phyloP scores from a whole-genome alignment of 1,284 basidiomycete genomes.

The Chalciporus sp. region DNA sequence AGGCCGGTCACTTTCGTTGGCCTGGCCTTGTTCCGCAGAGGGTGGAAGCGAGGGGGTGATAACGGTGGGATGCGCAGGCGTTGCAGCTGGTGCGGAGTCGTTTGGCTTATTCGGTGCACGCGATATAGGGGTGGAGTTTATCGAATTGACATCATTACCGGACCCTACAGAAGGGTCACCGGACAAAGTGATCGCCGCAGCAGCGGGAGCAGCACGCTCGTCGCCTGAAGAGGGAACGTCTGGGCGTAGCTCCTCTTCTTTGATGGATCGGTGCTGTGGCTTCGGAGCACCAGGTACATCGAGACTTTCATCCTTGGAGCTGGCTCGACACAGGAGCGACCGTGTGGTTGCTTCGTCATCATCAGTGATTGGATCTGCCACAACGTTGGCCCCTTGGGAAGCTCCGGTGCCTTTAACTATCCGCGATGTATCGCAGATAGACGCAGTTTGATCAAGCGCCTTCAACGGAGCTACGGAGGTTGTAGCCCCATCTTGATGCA shows the following conservation, averaged over 20 bases:
- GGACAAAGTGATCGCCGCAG: background rate
- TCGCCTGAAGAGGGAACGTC: conserved; percentile 4
- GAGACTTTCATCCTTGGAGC: background rate
- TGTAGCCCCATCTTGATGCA: conserved; percentile 3
- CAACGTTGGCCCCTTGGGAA: conserved; percentile 5
- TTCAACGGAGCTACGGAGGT: conserved; percentile 3
- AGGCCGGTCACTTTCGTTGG: conserved; percentile 6
- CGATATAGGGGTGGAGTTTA: conserved; percentile 6
- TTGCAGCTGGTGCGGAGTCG: background rate
- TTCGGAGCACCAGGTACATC: background rate
- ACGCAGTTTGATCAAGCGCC: background rate
- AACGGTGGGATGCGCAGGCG: conserved; percentile 6
- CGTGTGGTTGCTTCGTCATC: conserved; percentile 5
- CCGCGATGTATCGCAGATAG: background rate
- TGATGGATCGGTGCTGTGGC: conserved; percentile 7
- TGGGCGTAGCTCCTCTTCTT: conserved; percentile 7
- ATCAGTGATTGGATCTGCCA: conserved; percentile 5
- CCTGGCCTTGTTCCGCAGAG: conserved; percentile 1
- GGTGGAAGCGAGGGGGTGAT: conserved; percentile 2
- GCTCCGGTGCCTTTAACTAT: background rate
- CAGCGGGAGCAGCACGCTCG: conserved; percentile 1
- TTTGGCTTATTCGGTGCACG: conserved; percentile 8
- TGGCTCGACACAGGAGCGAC: conserved; percentile 1
- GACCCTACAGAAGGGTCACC: background rate
- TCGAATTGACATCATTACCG: conserved; percentile 3